These are phyloP conservation scores for Abrus precatorius DNA, from an alignment of 306 rosid species.

Conservation along the genomic window DNA sequence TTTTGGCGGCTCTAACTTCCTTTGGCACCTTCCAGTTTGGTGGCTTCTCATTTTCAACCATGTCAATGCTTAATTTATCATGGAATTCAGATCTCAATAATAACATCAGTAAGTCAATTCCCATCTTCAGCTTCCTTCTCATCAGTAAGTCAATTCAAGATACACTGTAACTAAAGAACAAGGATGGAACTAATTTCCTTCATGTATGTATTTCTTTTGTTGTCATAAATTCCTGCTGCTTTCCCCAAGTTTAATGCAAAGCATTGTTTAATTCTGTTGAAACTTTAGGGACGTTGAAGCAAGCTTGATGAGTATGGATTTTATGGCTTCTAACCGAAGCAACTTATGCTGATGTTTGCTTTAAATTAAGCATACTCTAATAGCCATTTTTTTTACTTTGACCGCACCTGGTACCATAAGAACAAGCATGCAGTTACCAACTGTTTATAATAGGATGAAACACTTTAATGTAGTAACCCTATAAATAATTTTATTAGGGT, in stretches of 20 bases:
- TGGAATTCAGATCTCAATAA: slow-evolving; percentile 57
- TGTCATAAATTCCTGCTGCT: neutral
- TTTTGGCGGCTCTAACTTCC: slow-evolving; percentile 72
- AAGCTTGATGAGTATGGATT: slow-evolving; percentile 49
- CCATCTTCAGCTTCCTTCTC: too few relatives aligned
- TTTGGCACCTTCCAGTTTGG: slow-evolving; percentile 60
- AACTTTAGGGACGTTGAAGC: neutral
- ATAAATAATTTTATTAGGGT: slow-evolving; percentile 9
- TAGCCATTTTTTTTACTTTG: too few relatives aligned
- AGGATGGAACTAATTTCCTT: neutral
- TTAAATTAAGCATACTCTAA: too few relatives aligned
- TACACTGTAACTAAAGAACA: neutral
- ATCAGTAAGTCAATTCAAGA: neutral
- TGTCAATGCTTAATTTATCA: slow-evolving; percentile 35
- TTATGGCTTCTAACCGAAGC: slow-evolving; percentile 52
- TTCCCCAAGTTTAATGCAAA: slow-evolving; percentile 16
- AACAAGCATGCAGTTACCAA: neutral
- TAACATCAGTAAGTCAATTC: slow-evolving; percentile 58
- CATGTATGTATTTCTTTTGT: neutral
- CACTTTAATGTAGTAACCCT: neutral
- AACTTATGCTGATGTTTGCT: slow-evolving; percentile 35
- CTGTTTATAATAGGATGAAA: neutral
- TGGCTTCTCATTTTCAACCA: slow-evolving; percentile 52
- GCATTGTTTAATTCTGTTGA: slow-evolving; percentile 23
- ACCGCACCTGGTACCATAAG: neutral